Base-by-base conservation (phyloP, 495 filamentous ascomycete genomes). In the Cudoniella acicularis region DNA sequence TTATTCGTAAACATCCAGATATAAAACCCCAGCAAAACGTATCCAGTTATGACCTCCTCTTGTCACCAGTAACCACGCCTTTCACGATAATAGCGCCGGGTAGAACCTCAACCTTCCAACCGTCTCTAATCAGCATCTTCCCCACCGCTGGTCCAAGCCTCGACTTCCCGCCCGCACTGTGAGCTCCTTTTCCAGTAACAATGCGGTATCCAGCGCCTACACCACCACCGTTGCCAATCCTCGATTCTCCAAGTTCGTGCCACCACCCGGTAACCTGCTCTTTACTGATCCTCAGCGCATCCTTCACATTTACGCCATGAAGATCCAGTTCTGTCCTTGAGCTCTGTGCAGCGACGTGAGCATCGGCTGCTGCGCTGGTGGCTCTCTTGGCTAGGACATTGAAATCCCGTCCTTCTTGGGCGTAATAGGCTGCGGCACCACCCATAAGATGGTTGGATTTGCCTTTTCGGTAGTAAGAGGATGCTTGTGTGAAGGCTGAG, bases 101-200 rank as follows among this genome's bases (percentile, higher is more conserved):
- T 26, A 80, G 73, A 26, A 87, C 76, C 70, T 91, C 81, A 26
- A 95, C 76, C 60, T 82, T 87, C 94, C 94, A 98, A 0, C 90
- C 91, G 54, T 93, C 89, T 40, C 78, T 78, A 49, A 83, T 75
- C 54, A 98, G 69, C 74, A 87, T 87, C 67, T 80, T 88, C 52
- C 75, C 84, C 1, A 98, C 91, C n/a, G 89, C 88, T 30, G 88
- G 89, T 1, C 90, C 85, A 22, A 98, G 63, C 57, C 83, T 86
- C 1, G 85, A 85, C 26, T 78, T 86, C 0, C 92, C 91, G 42
- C 85, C 85, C n/a, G 81, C 80, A 50, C 84, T 91, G 67, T 98
- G 94, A 27, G 75, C 74, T 3, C 94, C 94, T 3, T 84, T 50
- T 1, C 94, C 94, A 0, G 91, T 96, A 22, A 98, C 78, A 22